A percentile compares a stretch with the other conserved stretches of the same genome.
Evolutionary conservation across 2,329 filamentous ascomycete species (phyloP).

Genomic region (Sporothrix pallida): DNA sequence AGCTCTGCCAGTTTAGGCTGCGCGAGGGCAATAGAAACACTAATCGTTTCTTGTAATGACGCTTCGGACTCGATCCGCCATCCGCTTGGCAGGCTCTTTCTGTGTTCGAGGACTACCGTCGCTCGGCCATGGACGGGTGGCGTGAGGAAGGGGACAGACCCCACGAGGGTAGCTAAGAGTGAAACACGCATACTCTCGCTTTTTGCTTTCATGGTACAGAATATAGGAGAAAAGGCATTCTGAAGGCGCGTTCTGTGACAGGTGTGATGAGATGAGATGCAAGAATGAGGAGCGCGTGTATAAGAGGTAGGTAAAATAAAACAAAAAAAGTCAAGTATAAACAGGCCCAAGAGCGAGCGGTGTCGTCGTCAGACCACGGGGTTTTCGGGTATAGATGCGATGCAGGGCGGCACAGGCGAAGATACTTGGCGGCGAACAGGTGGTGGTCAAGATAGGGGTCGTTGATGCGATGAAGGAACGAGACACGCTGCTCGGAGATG

Average conservation of each 20-base stretch:
- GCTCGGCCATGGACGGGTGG: not conserved
- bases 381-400: not conserved
- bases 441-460: not conserved
- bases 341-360: not conserved
- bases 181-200: constrained; percentile 23
- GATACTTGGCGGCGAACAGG: not conserved
- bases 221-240: constrained; percentile 16
- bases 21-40: constrained; percentile 31
- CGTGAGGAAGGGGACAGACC: not conserved
- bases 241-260: not conserved
- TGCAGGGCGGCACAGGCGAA: not conserved
- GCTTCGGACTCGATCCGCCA: constrained; percentile 31
- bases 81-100: not conserved
- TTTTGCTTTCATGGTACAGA: constrained; percentile 6
- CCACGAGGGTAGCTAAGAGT: constrained; percentile 16
- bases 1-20: constrained; percentile 33
- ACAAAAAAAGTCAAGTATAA: not conserved
- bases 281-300: not conserved
- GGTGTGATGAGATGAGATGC: not conserved
- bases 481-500: not conserved
- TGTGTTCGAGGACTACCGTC: constrained; percentile 14
- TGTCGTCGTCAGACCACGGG: not conserved
- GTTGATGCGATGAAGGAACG: not conserved
- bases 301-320: not conserved
- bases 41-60: constrained; percentile 3